These are phyloP conservation scores for Fraxinus xanthoxyloides DNA, from an alignment of 305 asterid species.

Conservation along the genomic window DNA sequence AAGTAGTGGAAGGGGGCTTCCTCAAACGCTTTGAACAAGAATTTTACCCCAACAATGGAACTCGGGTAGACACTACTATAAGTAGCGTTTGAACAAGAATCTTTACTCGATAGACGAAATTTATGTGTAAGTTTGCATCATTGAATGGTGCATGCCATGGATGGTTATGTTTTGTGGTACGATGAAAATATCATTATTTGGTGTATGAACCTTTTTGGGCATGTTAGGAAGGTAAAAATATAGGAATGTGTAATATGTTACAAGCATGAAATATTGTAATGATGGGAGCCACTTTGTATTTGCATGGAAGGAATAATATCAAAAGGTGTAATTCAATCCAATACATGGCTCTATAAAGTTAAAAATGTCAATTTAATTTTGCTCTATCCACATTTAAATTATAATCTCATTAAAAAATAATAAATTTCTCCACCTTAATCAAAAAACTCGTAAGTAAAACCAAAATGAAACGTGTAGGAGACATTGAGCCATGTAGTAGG, in stretches of 20 bases:
- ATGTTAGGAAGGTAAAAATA: slow-evolving; percentile 9
- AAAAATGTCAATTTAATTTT: background rate
- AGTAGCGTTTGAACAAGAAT: background rate
- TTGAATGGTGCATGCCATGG: slow-evolving; percentile 6
- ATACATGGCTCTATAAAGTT: slow-evolving; percentile 15
- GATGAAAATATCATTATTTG: background rate
- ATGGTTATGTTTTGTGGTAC: background rate
- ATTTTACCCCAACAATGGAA: background rate
- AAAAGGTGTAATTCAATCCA: slow-evolving; percentile 16
- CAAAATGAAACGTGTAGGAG: background rate
- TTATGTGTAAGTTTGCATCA: background rate
- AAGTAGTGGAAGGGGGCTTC: background rate
- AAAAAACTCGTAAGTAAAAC: background rate
- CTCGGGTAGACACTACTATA: background rate
- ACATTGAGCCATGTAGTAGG: background rate
- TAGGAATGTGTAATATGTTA: slow-evolving; percentile 25
- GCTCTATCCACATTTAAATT: background rate
- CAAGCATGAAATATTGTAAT: slow-evolving; percentile 42
- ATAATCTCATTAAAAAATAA: background rate
- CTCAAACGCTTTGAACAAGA: background rate
- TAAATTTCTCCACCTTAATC: background rate
- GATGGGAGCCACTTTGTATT: slow-evolving; percentile 40
- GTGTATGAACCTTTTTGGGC: slow-evolving; percentile 20
- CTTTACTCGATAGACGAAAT: background rate
- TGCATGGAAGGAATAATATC: slow-evolving; percentile 20